Percentiles rank a stretch among this genome's conserved stretches.
phyloP scores from a whole-genome alignment of 768 basidiomycete genomes.

The Leccinum imitatum region DNA sequence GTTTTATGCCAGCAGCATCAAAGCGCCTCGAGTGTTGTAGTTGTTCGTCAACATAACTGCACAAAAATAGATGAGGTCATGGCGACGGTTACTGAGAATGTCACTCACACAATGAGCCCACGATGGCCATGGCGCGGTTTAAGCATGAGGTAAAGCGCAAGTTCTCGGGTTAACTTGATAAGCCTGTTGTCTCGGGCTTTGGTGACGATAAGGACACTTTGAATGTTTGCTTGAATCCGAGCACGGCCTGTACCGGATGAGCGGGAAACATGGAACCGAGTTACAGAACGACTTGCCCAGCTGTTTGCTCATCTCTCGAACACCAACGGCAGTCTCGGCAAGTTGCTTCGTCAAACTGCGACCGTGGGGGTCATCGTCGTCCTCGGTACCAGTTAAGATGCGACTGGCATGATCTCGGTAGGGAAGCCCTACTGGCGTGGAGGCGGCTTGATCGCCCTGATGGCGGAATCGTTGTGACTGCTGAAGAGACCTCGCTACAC shows the following conservation, averaged over 20 bases:
- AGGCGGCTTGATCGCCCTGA: slow-evolving; percentile 5
- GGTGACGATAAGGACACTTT: slow-evolving; percentile 92
- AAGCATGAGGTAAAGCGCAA: slow-evolving; percentile 94
- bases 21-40: slow-evolving; percentile 87
- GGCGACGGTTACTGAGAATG: slow-evolving; percentile 15
- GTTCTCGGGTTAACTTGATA: slow-evolving; percentile 90
- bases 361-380: slow-evolving; percentile 69
- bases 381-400: slow-evolving; percentile 34
- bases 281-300: slow-evolving; percentile 59
- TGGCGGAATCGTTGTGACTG: slow-evolving; percentile 15
- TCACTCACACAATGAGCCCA: slow-evolving; percentile 80
- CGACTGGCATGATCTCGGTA: slow-evolving; percentile 18
- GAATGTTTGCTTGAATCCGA: slow-evolving; percentile 86
- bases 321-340: slow-evolving; percentile 95
- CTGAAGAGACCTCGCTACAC: slow-evolving; percentile 52
- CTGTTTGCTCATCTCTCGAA: slow-evolving; percentile 98
- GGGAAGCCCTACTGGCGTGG: slow-evolving; percentile 18
- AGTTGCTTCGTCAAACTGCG: slow-evolving; percentile 87
- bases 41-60: slow-evolving; percentile 92
- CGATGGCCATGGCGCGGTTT: slow-evolving; percentile 68
- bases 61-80: slow-evolving; percentile 17
- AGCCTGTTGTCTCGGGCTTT: slow-evolving; percentile 97
- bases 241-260: slow-evolving; percentile 70
- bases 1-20: slow-evolving; percentile 85
- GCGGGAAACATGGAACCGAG: slow-evolving; percentile 1